These are phyloP conservation scores for Elsinoe ampelina DNA, from an alignment of 2,329 filamentous ascomycete genomes.

Conservation along the genomic window DNA sequence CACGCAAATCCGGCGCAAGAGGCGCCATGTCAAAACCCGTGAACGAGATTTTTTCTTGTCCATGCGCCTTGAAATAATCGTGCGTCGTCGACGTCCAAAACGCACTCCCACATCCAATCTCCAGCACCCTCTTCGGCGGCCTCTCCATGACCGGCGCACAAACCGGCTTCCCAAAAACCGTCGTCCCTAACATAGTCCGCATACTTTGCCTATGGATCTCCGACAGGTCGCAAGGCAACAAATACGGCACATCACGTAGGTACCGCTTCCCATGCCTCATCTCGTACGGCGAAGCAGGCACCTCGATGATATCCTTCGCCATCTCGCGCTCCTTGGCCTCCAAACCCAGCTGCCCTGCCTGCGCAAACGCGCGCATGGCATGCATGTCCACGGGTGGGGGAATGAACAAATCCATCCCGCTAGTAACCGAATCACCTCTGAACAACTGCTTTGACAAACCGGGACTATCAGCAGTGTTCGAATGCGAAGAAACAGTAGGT, in stretches of 20 bases:
- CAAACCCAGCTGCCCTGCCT: neutral
- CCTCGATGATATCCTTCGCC: conserved; percentile 4
- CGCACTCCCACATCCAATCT: conserved; percentile 77
- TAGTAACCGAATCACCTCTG: conserved; percentile 1
- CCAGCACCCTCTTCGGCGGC: conserved; percentile 68
- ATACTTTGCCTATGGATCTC: conserved; percentile 84
- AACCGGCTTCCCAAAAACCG: conserved; percentile 71
- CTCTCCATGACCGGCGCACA: conserved; percentile 59
- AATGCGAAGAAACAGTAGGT: neutral
- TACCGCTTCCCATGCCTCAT: conserved; percentile 74
- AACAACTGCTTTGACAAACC: neutral
- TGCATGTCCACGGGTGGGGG: neutral
- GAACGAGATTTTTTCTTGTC: conserved; percentile 62
- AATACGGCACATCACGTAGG: conserved; percentile 70
- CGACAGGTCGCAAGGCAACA: conserved; percentile 76
- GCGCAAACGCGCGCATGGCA: neutral
- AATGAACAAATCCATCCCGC: conserved; percentile 2
- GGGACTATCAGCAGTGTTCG: neutral
- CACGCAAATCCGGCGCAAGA: conserved; percentile 54
- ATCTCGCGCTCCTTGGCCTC: neutral
- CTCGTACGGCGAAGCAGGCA: conserved; percentile 41
- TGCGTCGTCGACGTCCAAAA: conserved; percentile 88
- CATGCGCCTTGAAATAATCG: conserved; percentile 61
- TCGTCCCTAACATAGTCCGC: conserved; percentile 69
- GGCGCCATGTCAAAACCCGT: conserved; percentile 75